Conservation (phyloP, 2,329 filamentous ascomycete genomes). For the Rhinocladiella mackenziei region DNA sequence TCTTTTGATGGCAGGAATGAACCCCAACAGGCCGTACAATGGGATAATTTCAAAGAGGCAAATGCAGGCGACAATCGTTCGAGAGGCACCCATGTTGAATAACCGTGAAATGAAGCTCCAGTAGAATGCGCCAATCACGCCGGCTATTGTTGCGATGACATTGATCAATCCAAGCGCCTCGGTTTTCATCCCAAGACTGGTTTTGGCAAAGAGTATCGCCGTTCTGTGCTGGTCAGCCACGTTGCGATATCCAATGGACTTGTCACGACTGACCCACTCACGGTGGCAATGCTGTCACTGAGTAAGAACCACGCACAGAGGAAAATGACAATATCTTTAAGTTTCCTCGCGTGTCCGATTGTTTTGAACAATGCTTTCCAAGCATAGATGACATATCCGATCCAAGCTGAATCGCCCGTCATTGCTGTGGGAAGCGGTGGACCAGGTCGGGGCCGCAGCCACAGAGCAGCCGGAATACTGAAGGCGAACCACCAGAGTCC, state of each 20-base stretch:
- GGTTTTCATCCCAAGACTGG: slow-evolving; percentile 80
- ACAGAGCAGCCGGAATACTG: slow-evolving; percentile 80
- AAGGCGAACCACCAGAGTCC: slow-evolving; percentile 92
- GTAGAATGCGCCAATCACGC: slow-evolving; percentile 81
- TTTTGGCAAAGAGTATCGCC: slow-evolving; percentile 93
- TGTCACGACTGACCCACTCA: slow-evolving; percentile 56
- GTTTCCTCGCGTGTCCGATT: slow-evolving; percentile 64
- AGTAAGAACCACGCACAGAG: slow-evolving; percentile 90
- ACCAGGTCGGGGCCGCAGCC: slow-evolving; percentile 82
- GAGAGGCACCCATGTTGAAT: slow-evolving; percentile 68
- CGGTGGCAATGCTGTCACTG: slow-evolving; percentile 89
- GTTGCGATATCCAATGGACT: not conserved
- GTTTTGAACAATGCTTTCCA: slow-evolving; percentile 86
- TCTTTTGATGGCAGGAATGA: slow-evolving; percentile 70
- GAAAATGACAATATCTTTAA: slow-evolving; percentile 80
- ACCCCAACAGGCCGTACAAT: slow-evolving; percentile 83
- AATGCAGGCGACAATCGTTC: slow-evolving; percentile 91
- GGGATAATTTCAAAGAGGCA: slow-evolving; percentile 87
- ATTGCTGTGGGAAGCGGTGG: slow-evolving; percentile 61
- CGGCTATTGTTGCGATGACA: slow-evolving; percentile 79
- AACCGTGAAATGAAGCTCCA: slow-evolving; percentile 76
- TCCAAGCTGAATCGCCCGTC: slow-evolving; percentile 48
- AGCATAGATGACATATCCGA: slow-evolving; percentile 72
- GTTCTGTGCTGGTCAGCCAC: slow-evolving; percentile 46
- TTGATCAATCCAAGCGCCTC: slow-evolving; percentile 88